Conservation (phyloP, 768 basidiomycete genomes). For the Leccinum rimulosum region DNA sequence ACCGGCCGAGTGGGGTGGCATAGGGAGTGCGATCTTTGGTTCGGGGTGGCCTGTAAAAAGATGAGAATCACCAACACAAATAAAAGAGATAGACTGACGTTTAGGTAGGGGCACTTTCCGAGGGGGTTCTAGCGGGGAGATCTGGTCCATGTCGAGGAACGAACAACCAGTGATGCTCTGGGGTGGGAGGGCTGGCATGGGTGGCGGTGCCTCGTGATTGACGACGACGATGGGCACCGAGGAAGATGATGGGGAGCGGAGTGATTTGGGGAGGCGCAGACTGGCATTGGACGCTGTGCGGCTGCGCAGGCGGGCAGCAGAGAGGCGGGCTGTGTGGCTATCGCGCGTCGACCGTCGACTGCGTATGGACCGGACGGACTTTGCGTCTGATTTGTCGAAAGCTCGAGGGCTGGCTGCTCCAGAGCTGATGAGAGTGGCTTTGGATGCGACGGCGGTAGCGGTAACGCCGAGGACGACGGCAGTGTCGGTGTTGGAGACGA, state of each 20-base stretch:
- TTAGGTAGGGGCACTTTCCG: constrained; percentile 18
- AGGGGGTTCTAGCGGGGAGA: constrained; percentile 32
- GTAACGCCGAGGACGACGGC: constrained; percentile 38
- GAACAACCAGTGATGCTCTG: constrained; percentile 15
- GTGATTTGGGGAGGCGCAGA: constrained; percentile 52
- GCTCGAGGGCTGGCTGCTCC: neutral
- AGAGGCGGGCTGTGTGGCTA: constrained; percentile 42
- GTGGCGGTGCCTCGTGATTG: constrained; percentile 25
- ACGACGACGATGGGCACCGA: constrained; percentile 24
- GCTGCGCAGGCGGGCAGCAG: constrained; percentile 65
- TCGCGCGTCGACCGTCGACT: constrained; percentile 27
- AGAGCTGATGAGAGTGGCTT: constrained; percentile 32
- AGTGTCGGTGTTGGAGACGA: constrained; percentile 25
- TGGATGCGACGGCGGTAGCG: constrained; percentile 36
- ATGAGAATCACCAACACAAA: neutral
- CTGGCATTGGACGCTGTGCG: constrained; percentile 63
- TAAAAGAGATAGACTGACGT: constrained; percentile 3
- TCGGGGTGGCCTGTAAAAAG: constrained; percentile 13
- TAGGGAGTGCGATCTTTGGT: constrained; percentile 16
- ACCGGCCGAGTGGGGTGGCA: constrained; percentile 23
- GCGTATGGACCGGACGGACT: constrained; percentile 26
- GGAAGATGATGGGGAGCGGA: constrained; percentile 32
- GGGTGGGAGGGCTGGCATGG: constrained; percentile 37
- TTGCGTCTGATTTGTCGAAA: constrained; percentile 15
- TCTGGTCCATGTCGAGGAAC: constrained; percentile 26